A percentile compares a stretch with the other conserved stretches of the same genome.
Conservation (phyloP, 305 asterid species). For the Plantago lanceolata region DNA sequence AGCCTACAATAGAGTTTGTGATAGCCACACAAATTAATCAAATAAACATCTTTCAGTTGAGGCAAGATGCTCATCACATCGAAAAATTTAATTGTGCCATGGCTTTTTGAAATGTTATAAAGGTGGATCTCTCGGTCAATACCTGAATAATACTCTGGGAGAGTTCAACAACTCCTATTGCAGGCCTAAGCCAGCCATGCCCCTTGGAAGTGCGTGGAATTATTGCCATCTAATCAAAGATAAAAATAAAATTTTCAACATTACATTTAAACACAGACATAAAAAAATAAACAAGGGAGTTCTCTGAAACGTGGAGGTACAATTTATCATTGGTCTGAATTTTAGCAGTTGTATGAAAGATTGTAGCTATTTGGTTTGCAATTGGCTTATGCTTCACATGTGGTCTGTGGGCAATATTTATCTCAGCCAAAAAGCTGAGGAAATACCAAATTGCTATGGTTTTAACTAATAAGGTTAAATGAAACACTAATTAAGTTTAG, state of each 20-base stretch:
- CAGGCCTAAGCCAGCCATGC: slow-evolving; percentile 93
- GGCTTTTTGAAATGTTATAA: neutral
- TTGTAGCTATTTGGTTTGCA: neutral
- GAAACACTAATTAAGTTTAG: too few relatives aligned
- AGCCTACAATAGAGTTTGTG: slow-evolving; percentile 52
- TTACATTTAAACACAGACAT: slow-evolving; percentile 22
- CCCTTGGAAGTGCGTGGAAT: slow-evolving; percentile 77
- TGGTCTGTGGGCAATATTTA: neutral
- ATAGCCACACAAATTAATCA: slow-evolving; percentile 22
- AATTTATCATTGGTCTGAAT: slow-evolving; percentile 1
- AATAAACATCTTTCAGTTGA: slow-evolving; percentile 14
- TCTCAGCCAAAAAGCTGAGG: neutral
- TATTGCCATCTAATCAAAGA: slow-evolving; percentile 62
- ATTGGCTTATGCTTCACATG: neutral
- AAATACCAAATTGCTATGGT: neutral
- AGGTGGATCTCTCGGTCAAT: slow-evolving; percentile 18
- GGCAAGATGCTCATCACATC: neutral
- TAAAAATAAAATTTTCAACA: slow-evolving; percentile 2
- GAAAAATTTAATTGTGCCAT: slow-evolving; percentile 11
- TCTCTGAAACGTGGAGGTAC: neutral
- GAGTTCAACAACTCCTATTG: slow-evolving; percentile 77
- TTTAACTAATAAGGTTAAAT: neutral
- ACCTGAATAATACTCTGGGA: slow-evolving; percentile 89
- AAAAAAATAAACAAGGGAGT: slow-evolving; percentile 13
- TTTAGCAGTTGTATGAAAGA: neutral